Base-by-base conservation (phyloP, 1,284 basidiomycete genomes). In the Fistulinella cinereoalba region DNA sequence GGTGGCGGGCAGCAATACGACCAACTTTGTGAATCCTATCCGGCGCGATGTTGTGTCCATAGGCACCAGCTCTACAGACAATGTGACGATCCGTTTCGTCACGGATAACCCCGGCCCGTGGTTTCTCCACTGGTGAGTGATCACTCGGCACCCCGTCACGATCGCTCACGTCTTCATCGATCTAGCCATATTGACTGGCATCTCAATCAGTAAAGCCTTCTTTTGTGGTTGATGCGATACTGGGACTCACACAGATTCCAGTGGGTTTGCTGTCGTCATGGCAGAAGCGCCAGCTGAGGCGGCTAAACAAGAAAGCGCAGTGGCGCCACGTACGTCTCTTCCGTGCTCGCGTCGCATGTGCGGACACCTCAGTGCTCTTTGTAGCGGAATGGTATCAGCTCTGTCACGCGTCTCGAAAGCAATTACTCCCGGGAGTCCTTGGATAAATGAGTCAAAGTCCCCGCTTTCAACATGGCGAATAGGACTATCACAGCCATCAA, bases 61-160 rank as follows among this genome's bases (percentile, higher is more conserved):
- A 3, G 55, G 55, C n/a, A 13, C 13, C 2, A 6, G 18, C 5
- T 1, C 45, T 3, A 61, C 54, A 3, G 57, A 63, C 45, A 66
- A 68, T 24, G 66, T 70, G 10, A 72, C 69, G 8, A 66, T 73
- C 41, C 70, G 72, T 22, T 73, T 73, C 54, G 49, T 33, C 16
- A 71, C 72, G 4, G 65, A 74, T 46, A 75, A 74, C 42, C 53
- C 69, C 10, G 74, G 73, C 3, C 71, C 72, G 5, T 72, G 72
- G 72, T 65, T 70, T 56, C 48, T 72, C 23, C 71, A 71, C 43
- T 72, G 71, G 62, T 69, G 46, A 43, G 62, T 48, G 16, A 42
- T 41, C 37, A 37, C 32, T 22, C 31, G 6, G 3, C 16, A 25
- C 12, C 18, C 21, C 25, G 21, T 22, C 11, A 16, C 22, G 19